Percentiles rank a stretch among this genome's conserved stretches.
Evolutionary conservation across 1,284 basidiomycete species (phyloP).

Genomic region (Sporisorium sorghi): DNA sequence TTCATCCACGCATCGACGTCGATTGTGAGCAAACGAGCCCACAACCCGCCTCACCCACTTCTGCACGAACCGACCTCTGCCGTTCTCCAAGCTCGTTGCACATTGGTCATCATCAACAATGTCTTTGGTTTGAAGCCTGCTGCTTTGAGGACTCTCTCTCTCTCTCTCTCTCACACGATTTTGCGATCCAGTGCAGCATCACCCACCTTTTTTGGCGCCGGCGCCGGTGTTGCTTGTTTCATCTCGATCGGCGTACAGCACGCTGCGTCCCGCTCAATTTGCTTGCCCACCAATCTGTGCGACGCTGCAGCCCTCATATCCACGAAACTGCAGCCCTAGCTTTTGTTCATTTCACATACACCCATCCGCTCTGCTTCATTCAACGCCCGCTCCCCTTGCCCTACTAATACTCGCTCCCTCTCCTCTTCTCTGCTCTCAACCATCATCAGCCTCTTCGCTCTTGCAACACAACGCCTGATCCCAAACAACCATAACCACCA

Average conservation of each 20-base stretch:
- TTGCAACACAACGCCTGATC: not conserved
- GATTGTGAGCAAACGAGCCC: too few species aligned
- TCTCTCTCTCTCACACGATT: too few species aligned
- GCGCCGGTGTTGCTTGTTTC: not conserved
- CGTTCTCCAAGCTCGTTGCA: too few species aligned
- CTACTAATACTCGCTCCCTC: conserved; percentile 13
- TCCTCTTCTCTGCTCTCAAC: not conserved
- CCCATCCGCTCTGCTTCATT: conserved; percentile 4
- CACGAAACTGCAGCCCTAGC: conserved; percentile 7
- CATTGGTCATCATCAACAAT: too few species aligned
- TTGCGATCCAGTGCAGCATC: not conserved
- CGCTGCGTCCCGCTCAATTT: not conserved
- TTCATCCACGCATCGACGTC: conserved; percentile 2
- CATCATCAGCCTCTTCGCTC: not conserved
- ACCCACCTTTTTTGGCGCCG: not conserved
- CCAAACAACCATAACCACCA: conserved; percentile 3
- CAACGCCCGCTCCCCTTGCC: not conserved
- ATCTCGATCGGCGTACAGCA: conserved; percentile 2
- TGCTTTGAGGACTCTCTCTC: too few species aligned
- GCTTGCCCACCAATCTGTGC: conserved; percentile 4
- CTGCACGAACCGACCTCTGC: too few species aligned
- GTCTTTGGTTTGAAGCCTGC: too few species aligned
- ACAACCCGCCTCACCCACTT: too few species aligned
- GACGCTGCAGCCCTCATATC: conserved; percentile 1
- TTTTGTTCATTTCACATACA: too few species aligned